These are phyloP conservation scores for Stagonosporopsis vannaccii DNA, from an alignment of 2,329 filamentous ascomycete species.

Conservation along the genomic window DNA sequence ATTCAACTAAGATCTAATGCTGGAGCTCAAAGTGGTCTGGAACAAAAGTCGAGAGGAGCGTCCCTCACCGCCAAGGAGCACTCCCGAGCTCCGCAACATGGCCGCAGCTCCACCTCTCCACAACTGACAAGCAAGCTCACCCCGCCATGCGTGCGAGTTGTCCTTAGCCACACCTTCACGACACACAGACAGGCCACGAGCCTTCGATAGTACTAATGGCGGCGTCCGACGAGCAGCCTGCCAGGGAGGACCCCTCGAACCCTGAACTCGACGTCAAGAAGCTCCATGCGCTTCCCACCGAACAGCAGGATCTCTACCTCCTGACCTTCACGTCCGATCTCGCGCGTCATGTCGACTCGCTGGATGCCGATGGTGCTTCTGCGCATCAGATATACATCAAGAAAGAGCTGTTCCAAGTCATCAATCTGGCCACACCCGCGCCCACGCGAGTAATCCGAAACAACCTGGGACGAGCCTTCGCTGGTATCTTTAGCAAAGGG, in stretches of 20 bases:
- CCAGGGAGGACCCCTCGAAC: conserved; percentile 56
- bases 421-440: conserved; percentile 80
- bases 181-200: conserved; percentile 18
- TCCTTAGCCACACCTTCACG: conserved; percentile 9
- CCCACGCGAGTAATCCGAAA: conserved; percentile 90
- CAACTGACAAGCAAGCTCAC: conserved; percentile 23
- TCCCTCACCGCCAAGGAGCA: conserved; percentile 33
- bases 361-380: conserved; percentile 81
- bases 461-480: conserved; percentile 84
- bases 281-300: conserved; percentile 85
- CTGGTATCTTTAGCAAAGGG: conserved; percentile 81
- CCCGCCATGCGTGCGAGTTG: conserved; percentile 33
- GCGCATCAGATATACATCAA: conserved; percentile 91
- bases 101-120: conserved; percentile 29
- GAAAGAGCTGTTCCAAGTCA: conserved; percentile 91
- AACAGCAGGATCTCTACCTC: conserved; percentile 95
- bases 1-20: background rate
- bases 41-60: conserved; percentile 26
- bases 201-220: conserved; percentile 33
- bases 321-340: conserved; percentile 87
- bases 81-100: conserved; percentile 33
- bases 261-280: conserved; percentile 89
- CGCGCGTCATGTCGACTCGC: conserved; percentile 76
- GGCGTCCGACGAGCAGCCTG: conserved; percentile 33
- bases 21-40: conserved; percentile 6